Percentiles rank a stretch among this genome's conserved stretches.
These are phyloP conservation scores for Aspergillus caelatus DNA, from an alignment of 2,329 filamentous ascomycete genomes.

Conservation along the genomic window DNA sequence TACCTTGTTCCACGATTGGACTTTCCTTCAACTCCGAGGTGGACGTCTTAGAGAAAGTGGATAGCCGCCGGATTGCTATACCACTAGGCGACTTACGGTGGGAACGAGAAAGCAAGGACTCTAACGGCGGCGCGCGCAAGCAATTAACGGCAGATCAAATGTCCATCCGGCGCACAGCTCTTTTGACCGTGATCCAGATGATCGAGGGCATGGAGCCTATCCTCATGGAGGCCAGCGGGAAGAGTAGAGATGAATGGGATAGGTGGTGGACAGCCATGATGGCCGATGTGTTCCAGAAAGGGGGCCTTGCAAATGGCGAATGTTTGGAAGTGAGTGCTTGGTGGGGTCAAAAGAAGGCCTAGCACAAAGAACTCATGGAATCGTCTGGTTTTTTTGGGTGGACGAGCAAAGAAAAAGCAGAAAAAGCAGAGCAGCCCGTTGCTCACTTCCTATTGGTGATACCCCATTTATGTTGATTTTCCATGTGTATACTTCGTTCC, in stretches of 20 bases:
- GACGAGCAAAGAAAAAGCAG: constrained; percentile 22
- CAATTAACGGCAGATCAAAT: constrained; percentile 68
- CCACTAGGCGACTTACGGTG: constrained; percentile 82
- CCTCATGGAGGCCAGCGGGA: constrained; percentile 78
- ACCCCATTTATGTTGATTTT: constrained; percentile 33
- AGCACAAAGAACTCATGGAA: constrained; percentile 19
- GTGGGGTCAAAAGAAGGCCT: constrained; percentile 61
- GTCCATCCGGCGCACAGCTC: constrained; percentile 75
- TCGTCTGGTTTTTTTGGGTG: constrained; percentile 33
- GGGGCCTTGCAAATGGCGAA: constrained; percentile 79
- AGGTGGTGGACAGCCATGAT: constrained; percentile 87
- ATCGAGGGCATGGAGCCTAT: constrained; percentile 84
- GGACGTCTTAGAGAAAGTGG: constrained; percentile 69
- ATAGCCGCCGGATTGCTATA: constrained; percentile 78
- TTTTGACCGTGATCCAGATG: constrained; percentile 78
- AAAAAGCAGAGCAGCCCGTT: constrained; percentile 31
- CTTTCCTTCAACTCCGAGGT: constrained; percentile 81
- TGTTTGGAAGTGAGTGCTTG: constrained; percentile 72
- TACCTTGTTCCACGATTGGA: constrained; percentile 77
- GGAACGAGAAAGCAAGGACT: constrained; percentile 68
- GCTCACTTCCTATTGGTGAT: constrained; percentile 43
- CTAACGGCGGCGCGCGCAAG: constrained; percentile 42
- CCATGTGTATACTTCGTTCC: constrained; percentile 21
- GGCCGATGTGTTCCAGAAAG: constrained; percentile 76
- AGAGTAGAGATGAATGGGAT: constrained; percentile 91